Conservation (phyloP, 2,329 filamentous ascomycete genomes). For the Aspergillus alliaceus region DNA sequence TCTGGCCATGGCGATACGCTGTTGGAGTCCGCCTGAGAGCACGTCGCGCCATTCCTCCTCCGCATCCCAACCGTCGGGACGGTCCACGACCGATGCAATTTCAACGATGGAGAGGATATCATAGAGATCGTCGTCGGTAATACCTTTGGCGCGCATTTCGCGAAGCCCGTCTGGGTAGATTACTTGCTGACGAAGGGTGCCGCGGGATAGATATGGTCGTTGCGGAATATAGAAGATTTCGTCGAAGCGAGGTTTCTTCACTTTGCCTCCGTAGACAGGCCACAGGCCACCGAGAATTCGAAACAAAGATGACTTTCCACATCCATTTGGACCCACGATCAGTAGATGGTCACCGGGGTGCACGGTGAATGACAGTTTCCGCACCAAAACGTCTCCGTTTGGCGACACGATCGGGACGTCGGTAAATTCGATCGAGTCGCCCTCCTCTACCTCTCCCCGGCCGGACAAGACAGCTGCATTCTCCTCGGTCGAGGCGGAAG, state of each 20-base stretch:
- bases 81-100: slow-evolving; percentile 77
- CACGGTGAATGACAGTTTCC: slow-evolving; percentile 82
- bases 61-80: slow-evolving; percentile 83
- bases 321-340: slow-evolving; percentile 94
- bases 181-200: slow-evolving; percentile 91
- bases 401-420: slow-evolving; percentile 95
- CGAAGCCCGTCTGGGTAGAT: slow-evolving; percentile 90
- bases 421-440: slow-evolving; percentile 78
- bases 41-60: slow-evolving; percentile 97
- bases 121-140: slow-evolving; percentile 78
- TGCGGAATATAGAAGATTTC: slow-evolving; percentile 99
- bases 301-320: slow-evolving; percentile 94
- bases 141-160: slow-evolving; percentile 80
- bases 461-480: slow-evolving; percentile 81
- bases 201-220: slow-evolving; percentile 86
- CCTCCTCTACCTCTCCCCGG: slow-evolving; percentile 79
- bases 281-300: slow-evolving; percentile 93
- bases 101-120: slow-evolving; percentile 76
- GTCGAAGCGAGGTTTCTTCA: slow-evolving; percentile 85
- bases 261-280: slow-evolving; percentile 94
- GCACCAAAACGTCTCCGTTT: slow-evolving; percentile 89
- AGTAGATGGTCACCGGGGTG: slow-evolving; percentile 85
- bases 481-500: slow-evolving; percentile 76
- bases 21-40: slow-evolving; percentile 86
- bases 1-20: slow-evolving; percentile 93